Evolutionary conservation across 1,284 basidiomycete species (phyloP), one percentile per base, ranked within the genome.

Genomic region (Entoloma clypeatum): DNA sequence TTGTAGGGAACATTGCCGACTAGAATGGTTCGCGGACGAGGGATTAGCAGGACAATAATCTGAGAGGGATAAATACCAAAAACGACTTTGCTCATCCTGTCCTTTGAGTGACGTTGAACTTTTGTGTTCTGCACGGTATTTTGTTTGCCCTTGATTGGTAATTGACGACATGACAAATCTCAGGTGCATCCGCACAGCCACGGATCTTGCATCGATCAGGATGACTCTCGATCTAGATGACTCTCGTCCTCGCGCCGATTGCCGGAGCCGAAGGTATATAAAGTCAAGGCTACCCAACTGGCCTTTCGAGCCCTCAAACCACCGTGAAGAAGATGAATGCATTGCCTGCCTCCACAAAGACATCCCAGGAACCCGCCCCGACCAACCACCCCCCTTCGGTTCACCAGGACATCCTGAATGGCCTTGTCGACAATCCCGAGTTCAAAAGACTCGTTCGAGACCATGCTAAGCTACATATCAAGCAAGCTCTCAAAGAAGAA

Each of bases 1-100:
- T 84, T 86, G 62, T 90, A 90, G 18, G 86, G 86, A 6, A 90
- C 86, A 75, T 90, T 90, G 42, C 87, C 86, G 34, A 90, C 86
- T 89, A 50, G 19, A 16, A 17, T 22, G 14, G 22, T 7, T 8
- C 31, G 36, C 10, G 34, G 5, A 32, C 35, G 21, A 33, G 39
- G 9, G 9, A 24, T 7, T 22, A 16, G 14, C 7, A 23, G 4
- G n/a, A 10, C 25, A 9, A 43, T 7, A 17, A 29, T 9, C 11
- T 27, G 22, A n/a, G n/a, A n/a, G n/a, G n/a, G n/a, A n/a, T n/a
- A n/a, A n/a, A n/a, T n/a, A 62, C 62, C 62, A 34, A 64, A 64
- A 11, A 64, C 62, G 2, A 64, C 62, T 43, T 63, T 64, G 34
- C 62, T 64, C 62, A 64, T 60, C 13, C 10, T 39, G 35, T 33